Base-by-base conservation (phyloP, 495 filamentous ascomycete genomes). In the Monascus purpureus region DNA sequence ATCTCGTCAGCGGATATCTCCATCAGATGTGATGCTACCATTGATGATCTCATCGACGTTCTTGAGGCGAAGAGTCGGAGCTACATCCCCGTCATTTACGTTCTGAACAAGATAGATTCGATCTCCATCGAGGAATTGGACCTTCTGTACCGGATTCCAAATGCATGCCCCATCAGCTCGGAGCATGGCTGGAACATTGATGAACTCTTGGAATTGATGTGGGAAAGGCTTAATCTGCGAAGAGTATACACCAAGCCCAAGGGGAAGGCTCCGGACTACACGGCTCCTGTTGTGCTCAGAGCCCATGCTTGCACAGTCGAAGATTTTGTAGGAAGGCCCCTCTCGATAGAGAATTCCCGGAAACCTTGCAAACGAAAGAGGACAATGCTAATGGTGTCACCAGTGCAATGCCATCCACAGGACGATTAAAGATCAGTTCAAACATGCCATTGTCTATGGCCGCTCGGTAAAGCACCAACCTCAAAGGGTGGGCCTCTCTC, bases 131-230 rank as follows among this genome's bases (percentile, higher is more conserved):
- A 97, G 55, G 90, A 97, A 53, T 65, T 97, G 39, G 90, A 97
- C 55, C 63, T 97, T 29, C 63, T 97, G 17, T 97, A 97, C 56
- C 75, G 90, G 28, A 97, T 97, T 40, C 90, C 90, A 24, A 90
- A 96, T 55, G 84, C 90, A 20, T 85, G 83, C 37, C 90, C 90
- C 11, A 95, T 97, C 58, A 93, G 84, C 52, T 86, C 88, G 30
- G 90, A 96, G 56, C 86, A 95, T 57, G 92, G 88, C 23, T 97
- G 90, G 90, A 97, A 97, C 53, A 65, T 97, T 18, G 90, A 97
- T 52, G 90, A 97, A 63, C 63, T 97, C 38, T 60, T 97, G 64
- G 90, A 96, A 59, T 72, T 77, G 59, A 95, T 95, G 88, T 97
- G 90, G 90, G 84, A 93, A 38, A 93, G 93, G 63, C 70, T 96